Conservation (phyloP, 2,329 filamentous ascomycete genomes). For the Parafenestella ontariensis region DNA sequence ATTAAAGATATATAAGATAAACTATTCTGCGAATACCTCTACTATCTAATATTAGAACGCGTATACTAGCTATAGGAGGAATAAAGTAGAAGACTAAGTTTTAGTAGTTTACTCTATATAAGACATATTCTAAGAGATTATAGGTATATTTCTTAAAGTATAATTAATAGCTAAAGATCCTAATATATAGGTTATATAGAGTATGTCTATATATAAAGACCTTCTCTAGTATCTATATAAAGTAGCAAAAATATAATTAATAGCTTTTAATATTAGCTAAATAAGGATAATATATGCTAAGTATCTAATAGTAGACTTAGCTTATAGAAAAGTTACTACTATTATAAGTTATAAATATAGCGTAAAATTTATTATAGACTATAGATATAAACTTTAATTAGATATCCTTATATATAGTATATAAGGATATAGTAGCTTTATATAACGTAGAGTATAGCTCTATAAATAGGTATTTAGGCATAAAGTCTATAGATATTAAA, state of each 20-base stretch:
- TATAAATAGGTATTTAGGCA: conserved; percentile 12
- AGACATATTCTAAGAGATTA: conserved; percentile 8
- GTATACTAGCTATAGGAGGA: conserved; percentile 20
- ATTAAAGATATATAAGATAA: conserved; percentile 17
- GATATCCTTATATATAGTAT: conserved; percentile 7
- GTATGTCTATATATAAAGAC: conserved; percentile 16
- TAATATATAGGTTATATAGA: conserved; percentile 16
- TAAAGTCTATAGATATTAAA: conserved; percentile 10
- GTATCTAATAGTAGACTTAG: background rate
- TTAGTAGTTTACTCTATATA: conserved; percentile 14
- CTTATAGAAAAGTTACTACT: background rate
- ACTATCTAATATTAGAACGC: conserved; percentile 16
- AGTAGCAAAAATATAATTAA: conserved; percentile 18
- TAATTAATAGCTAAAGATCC: conserved; percentile 6
- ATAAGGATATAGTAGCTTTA: conserved; percentile 6
- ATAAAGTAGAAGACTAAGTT: conserved; percentile 12
- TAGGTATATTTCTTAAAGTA: conserved; percentile 14
- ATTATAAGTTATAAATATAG: background rate
- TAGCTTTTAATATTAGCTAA: conserved; percentile 15
- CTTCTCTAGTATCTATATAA: conserved; percentile 24
- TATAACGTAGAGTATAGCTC: conserved; percentile 9
- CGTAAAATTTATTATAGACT: no score
- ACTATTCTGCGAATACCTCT: conserved; percentile 21
- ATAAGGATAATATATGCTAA: conserved; percentile 8
- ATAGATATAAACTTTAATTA: conserved; percentile 8